These are phyloP conservation scores for Fistulifera solaris DNA, from an alignment of 108 stramenopile species.

Conservation along the genomic window DNA sequence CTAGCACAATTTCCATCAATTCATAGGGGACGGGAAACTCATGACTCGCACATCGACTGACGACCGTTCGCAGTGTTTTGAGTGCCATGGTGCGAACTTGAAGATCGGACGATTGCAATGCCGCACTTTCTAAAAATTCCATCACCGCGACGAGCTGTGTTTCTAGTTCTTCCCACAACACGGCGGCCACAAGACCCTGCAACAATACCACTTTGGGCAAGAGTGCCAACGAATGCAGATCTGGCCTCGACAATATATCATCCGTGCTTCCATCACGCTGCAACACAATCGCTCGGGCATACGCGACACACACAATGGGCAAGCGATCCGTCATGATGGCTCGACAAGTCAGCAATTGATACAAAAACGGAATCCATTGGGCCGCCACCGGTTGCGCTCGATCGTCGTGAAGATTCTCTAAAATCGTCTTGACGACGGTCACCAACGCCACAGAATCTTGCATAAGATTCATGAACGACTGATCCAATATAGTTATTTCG, in stretches of 20 bases:
- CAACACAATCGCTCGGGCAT: neutral
- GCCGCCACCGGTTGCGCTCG: neutral
- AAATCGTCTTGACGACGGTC: neutral
- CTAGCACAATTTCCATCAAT: conserved; percentile 29
- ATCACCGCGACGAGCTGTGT: neutral
- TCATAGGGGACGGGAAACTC: conserved; percentile 13
- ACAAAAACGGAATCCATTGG: neutral
- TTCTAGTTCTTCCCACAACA: conserved; percentile 1
- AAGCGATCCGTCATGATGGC: neutral
- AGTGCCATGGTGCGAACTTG: conserved; percentile 39
- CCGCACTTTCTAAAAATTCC: conserved; percentile 1
- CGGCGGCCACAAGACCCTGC: conserved; percentile 5
- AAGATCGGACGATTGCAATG: conserved; percentile 27
- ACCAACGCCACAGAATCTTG: neutral
- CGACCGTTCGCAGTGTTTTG: conserved; percentile 37
- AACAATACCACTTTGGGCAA: neutral
- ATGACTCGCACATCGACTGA: conserved; percentile 9
- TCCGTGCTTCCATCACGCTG: neutral
- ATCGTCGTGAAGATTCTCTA: neutral
- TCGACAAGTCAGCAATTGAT: neutral
- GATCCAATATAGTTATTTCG: neutral
- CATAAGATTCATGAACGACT: neutral
- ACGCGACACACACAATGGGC: neutral
- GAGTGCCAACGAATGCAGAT: neutral
- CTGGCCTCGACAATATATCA: neutral